Conservation (phyloP, 1,284 basidiomycete genomes). For the Phaffia rhodozyma region DNA sequence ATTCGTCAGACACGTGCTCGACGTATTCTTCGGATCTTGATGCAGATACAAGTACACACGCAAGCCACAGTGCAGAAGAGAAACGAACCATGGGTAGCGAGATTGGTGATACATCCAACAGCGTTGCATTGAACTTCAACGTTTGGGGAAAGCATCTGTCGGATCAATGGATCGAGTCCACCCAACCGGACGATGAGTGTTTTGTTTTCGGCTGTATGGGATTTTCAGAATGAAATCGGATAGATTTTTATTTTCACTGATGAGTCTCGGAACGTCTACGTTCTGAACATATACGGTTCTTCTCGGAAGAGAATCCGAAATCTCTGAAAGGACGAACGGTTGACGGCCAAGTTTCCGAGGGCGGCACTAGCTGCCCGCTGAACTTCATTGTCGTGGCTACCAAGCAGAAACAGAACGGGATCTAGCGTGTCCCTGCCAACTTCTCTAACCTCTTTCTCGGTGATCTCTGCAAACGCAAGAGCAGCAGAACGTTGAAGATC, state of each 20-base stretch:
- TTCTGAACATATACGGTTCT: neutral
- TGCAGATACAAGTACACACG: neutral
- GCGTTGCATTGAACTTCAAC: slow-evolving; percentile 99
- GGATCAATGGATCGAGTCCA: slow-evolving; percentile 92
- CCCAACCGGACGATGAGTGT: slow-evolving; percentile 96
- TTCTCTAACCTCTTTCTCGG: slow-evolving; percentile 96
- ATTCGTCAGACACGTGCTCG: neutral
- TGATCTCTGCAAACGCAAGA: slow-evolving; percentile 97
- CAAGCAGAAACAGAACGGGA: slow-evolving; percentile 92
- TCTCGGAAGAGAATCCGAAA: neutral
- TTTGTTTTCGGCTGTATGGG: slow-evolving; percentile 81
- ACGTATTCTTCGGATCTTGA: neutral
- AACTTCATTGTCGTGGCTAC: slow-evolving; percentile 96
- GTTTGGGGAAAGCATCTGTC: slow-evolving; percentile 98
- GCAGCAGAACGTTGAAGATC: slow-evolving; percentile 97
- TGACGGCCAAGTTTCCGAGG: slow-evolving; percentile 96
- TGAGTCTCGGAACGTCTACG: neutral
- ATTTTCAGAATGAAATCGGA: neutral
- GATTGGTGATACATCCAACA: slow-evolving; percentile 98
- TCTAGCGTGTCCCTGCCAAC: slow-evolving; percentile 96
- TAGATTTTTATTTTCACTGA: neutral
- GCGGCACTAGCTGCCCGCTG: slow-evolving; percentile 97
- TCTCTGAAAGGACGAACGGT: slow-evolving; percentile 51
- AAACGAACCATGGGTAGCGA: slow-evolving; percentile 81
- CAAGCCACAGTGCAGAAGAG: neutral